Conservation (phyloP, 2,329 filamentous ascomycete genomes). For the Byssoonygena ceratinophila region DNA sequence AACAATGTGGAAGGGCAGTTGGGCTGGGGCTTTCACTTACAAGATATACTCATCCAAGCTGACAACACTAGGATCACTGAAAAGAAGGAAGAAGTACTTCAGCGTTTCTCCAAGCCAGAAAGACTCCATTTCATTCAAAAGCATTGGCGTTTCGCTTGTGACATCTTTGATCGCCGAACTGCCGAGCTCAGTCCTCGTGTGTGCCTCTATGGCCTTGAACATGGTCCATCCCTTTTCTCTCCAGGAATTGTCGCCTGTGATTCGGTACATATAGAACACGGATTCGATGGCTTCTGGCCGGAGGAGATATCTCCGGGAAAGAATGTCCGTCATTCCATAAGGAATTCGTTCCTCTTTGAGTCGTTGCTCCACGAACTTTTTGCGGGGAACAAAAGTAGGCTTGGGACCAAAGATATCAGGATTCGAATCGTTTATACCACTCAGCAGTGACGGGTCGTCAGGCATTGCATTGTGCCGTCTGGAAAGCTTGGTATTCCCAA, state of each 20-base stretch:
- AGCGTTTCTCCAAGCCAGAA: constrained; percentile 88
- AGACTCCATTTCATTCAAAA: constrained; percentile 64
- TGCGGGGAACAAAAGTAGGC: constrained; percentile 27
- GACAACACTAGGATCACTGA: constrained; percentile 53
- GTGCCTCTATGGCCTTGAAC: constrained; percentile 60
- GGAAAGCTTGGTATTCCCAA: constrained; percentile 8
- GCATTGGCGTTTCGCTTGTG: constrained; percentile 46
- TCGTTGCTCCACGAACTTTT: constrained; percentile 30
- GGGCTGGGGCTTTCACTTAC: constrained; percentile 40
- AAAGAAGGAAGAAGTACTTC: constrained; percentile 85
- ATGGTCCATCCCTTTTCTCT: constrained; percentile 79
- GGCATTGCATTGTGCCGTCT: constrained; percentile 9
- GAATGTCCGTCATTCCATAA: constrained; percentile 33
- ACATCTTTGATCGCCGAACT: constrained; percentile 45
- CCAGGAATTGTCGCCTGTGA: constrained; percentile 66
- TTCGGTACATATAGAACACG: constrained; percentile 82
- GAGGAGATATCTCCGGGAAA: constrained; percentile 24
- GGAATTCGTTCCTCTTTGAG: constrained; percentile 38
- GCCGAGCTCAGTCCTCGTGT: constrained; percentile 55
- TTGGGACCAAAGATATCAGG: constrained; percentile 14
- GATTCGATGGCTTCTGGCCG: constrained; percentile 81
- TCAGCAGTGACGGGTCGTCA: constrained; percentile 4
- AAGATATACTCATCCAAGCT: constrained; percentile 60
- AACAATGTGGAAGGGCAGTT: constrained; percentile 64
- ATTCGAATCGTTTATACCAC: constrained; percentile 1